Evolutionary conservation across 495 filamentous ascomycete species (phyloP), one percentile per base, ranked within the genome.

Genomic region (Aspergillus sclerotioniger): DNA sequence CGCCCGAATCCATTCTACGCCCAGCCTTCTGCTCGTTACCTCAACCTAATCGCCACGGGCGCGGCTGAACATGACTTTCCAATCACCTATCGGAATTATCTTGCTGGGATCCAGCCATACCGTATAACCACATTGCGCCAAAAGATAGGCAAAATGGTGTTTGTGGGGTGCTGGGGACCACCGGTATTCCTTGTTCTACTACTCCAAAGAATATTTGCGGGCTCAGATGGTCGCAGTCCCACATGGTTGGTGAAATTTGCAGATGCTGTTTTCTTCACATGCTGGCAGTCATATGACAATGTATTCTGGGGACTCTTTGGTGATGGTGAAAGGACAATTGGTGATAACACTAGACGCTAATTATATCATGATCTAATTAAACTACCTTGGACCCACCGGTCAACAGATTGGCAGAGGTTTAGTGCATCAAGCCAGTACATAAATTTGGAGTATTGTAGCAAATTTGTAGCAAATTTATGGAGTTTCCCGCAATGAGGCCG

Each of bases 21-120:
- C 3, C 91, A 98, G 68, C 84, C 94, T 0, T 96, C 90, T 3
- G 77, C 82, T 16, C 84, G 93, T 0, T 98, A 98, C 66, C 77
- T 98, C 6, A 80, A 83, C 21, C 76, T 98, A 20, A 82, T 98
- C 61, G 80, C 75, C 17, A 81, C 83, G 56, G 94, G 94, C 8
- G 91, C 91, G 6, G 70, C 69, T 8, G 90, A 98, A 70, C 87
- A 92, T 68, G 75, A 79, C 10, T 76, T 98, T 0, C 94, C 94
- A 0, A 59, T 75, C 0, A 84, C 88, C 33, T 98, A 96, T 65
- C 80, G 80, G 56, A 68, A 62, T 3, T 93, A 92, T 67, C 79
- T 98, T 1, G 69, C 76, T 9, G 62, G 74, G 12, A 76, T 96
- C 16, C 80, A 79, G 33, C 70, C 88, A 6, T 98, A 92, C 69